These are phyloP conservation scores for Boletellus ananas DNA, from an alignment of 768 basidiomycete species.

Conservation along the genomic window DNA sequence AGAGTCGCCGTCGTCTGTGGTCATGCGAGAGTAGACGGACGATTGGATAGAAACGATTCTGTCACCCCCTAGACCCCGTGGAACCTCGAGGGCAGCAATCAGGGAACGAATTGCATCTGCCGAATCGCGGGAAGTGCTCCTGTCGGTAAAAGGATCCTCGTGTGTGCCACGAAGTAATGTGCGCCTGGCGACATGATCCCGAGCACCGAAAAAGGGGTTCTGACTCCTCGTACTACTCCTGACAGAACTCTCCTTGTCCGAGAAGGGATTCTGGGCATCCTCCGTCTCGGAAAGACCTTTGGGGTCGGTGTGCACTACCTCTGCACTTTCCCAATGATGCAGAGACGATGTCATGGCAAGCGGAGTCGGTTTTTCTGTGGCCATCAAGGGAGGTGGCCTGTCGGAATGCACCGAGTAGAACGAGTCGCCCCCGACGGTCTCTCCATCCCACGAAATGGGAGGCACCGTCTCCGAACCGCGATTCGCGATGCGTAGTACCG, in stretches of 20 bases:
- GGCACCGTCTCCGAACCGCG: conserved; percentile 37
- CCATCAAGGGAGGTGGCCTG: conserved; percentile 46
- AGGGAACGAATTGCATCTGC: conserved; percentile 54
- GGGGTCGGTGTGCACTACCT: conserved; percentile 47
- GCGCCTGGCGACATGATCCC: conserved; percentile 32
- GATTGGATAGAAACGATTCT: conserved; percentile 60
- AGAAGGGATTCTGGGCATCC: conserved; percentile 25
- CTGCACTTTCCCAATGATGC: conserved; percentile 70
- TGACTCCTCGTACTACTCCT: conserved; percentile 10
- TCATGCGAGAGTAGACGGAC: conserved; percentile 34
- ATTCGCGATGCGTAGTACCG: conserved; percentile 43
- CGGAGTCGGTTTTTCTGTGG: conserved; percentile 61
- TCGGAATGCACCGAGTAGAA: conserved; percentile 47
- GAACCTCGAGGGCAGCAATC: conserved; percentile 59
- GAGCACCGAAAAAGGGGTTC: conserved; percentile 43
- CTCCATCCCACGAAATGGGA: conserved; percentile 51
- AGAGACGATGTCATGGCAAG: conserved; percentile 44
- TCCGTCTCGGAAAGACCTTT: neutral
- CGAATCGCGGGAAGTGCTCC: conserved; percentile 16
- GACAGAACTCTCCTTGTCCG: conserved; percentile 18
- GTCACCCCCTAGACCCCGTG: conserved; percentile 42
- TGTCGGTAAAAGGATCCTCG: conserved; percentile 45
- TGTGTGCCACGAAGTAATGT: conserved; percentile 11
- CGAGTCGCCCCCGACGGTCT: conserved; percentile 43
- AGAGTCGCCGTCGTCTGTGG: conserved; percentile 25